Conservation (phyloP, 2,329 filamentous ascomycete genomes). For the Phaeosphaeria sp. region DNA sequence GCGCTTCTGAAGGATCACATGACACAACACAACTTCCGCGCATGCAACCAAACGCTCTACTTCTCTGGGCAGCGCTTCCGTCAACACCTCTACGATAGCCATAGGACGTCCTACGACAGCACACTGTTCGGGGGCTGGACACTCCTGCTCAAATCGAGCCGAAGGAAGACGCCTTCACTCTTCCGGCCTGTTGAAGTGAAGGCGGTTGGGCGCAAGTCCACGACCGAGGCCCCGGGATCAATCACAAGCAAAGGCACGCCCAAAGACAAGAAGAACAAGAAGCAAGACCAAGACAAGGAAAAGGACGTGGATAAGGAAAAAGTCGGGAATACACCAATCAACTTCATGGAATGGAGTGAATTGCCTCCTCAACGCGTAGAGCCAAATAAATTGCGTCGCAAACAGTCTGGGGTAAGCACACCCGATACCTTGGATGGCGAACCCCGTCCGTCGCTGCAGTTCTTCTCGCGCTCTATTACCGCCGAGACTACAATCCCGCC, state of each 20-base stretch:
- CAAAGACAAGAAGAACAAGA: constrained; percentile 4
- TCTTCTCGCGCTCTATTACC: constrained; percentile 2
- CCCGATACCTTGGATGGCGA: constrained; percentile 11
- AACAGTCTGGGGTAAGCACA: constrained; percentile 20
- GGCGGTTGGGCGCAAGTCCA: constrained; percentile 10
- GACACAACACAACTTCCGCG: constrained; percentile 31
- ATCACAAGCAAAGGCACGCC: background rate
- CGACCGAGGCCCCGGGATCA: constrained; percentile 16
- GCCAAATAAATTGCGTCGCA: constrained; percentile 25
- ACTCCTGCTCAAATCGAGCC: constrained; percentile 29
- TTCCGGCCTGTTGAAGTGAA: constrained; percentile 20
- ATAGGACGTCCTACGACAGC: constrained; percentile 25
- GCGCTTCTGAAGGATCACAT: constrained; percentile 28
- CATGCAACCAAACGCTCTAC: constrained; percentile 32
- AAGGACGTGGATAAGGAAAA: constrained; percentile 1
- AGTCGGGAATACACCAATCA: constrained; percentile 8
- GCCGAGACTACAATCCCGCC: constrained; percentile 14
- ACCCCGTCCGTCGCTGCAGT: constrained; percentile 16
- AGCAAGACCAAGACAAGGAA: background rate
- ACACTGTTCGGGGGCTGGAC: constrained; percentile 34
- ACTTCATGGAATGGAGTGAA: constrained; percentile 34
- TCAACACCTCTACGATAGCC: constrained; percentile 34
- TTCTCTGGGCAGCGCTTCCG: constrained; percentile 35
- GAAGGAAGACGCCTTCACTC: constrained; percentile 20
- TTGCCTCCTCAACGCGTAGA: constrained; percentile 12